Percentiles rank a stretch among this genome's conserved stretches.
Conservation (phyloP, 2,329 filamentous ascomycete genomes). For the Pyricularia grisea region DNA sequence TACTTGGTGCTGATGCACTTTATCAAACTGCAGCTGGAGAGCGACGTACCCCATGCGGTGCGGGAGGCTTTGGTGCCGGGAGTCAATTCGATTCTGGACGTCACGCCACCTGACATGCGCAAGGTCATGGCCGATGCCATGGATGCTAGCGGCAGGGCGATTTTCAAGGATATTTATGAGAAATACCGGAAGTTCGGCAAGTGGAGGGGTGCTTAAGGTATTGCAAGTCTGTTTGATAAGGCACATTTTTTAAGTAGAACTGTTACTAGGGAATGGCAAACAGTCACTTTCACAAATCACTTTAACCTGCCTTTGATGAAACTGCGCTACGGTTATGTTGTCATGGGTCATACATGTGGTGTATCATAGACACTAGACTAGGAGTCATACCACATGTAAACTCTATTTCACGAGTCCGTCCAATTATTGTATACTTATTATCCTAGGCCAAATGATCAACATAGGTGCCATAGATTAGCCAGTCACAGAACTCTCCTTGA, state of each 20-base stretch:
- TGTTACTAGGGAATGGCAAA: too few relatives aligned
- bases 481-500: constrained; percentile 19
- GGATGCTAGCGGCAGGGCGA: constrained; percentile 48
- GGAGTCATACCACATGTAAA: neutral
- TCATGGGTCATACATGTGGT: neutral
- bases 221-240: too few relatives aligned
- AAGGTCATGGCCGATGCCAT: constrained; percentile 50
- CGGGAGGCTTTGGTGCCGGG: constrained; percentile 48
- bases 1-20: constrained; percentile 50
- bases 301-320: neutral
- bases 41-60: constrained; percentile 36
- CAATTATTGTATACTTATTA: neutral
- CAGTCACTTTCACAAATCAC: neutral
- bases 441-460: neutral
- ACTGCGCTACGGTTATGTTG: neutral
- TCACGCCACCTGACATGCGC: constrained; percentile 44
- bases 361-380: neutral
- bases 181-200: constrained; percentile 54
- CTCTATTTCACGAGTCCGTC: neutral
- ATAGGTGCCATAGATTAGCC: neutral
- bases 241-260: neutral
- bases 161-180: constrained; percentile 49
- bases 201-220: constrained; percentile 46
- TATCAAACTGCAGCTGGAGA: constrained; percentile 50
- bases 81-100: constrained; percentile 48